Conservation (phyloP, 1,139 yeast species). For the Taphrina pruni region DNA sequence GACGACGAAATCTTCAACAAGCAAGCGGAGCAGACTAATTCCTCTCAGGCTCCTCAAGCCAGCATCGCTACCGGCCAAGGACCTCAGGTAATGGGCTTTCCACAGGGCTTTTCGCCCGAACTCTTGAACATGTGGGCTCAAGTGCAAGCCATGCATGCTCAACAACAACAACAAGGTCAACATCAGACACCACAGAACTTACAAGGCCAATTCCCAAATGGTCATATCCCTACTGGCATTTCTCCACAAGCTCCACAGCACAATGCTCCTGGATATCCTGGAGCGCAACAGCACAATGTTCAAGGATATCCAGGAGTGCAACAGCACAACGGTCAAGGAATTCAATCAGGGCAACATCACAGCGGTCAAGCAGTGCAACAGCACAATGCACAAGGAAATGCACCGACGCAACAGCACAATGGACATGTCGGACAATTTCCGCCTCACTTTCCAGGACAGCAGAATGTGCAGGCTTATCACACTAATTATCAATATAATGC, state of each 20-base stretch:
- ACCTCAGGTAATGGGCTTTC: background rate
- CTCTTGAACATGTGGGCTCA: conserved; percentile 14
- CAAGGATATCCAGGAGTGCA: background rate
- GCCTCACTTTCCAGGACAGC: background rate
- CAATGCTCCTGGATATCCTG: background rate
- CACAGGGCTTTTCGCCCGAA: conserved; percentile 12
- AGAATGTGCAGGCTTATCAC: background rate
- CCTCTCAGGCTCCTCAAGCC: background rate
- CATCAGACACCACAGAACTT: background rate
- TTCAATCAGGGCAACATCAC: background rate
- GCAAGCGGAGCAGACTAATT: background rate
- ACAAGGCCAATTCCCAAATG: background rate
- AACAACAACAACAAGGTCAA: conserved; percentile 9
- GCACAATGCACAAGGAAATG: background rate
- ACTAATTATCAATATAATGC: conserved; percentile 2
- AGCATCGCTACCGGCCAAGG: background rate
- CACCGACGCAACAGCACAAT: conserved; percentile 4
- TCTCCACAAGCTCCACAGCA: background rate
- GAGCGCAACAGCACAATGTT: conserved; percentile 4
- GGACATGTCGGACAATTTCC: background rate
- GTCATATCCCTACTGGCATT: background rate
- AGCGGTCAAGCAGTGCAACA: background rate
- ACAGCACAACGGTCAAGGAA: no score
- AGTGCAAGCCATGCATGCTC: conserved; percentile 12
- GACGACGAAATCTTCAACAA: conserved; percentile 11